Conservation (phyloP, 345 rosid species). For the Physaria fendleri region DNA sequence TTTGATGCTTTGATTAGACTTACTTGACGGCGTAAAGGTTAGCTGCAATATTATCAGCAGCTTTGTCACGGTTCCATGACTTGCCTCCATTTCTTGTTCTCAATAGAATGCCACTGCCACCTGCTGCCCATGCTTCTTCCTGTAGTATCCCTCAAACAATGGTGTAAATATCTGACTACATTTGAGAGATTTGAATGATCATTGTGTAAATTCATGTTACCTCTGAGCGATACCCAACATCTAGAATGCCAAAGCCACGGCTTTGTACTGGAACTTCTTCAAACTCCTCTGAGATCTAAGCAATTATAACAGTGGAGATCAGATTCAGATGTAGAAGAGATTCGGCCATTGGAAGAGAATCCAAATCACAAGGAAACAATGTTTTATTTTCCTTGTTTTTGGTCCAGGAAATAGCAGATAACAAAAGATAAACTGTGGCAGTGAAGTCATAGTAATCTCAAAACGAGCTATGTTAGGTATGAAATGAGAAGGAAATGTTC, state of each 20-base stretch:
- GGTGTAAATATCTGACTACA: not conserved
- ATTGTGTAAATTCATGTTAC: constrained; percentile 29
- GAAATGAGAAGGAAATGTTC: too few species aligned
- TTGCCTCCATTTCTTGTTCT: constrained; percentile 91
- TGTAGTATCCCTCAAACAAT: constrained; percentile 8
- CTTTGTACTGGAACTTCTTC: constrained; percentile 78
- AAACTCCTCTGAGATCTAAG: constrained; percentile 72
- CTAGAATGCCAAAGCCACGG: constrained; percentile 95
- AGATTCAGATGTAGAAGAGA: not conserved
- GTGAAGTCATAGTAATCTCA: too few species aligned
- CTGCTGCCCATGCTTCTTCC: constrained; percentile 99
- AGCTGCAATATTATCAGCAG: constrained; percentile 95
- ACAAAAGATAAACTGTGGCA: not conserved
- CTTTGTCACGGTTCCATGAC: constrained; percentile 91
- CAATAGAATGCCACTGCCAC: constrained; percentile 86
- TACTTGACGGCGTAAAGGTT: constrained; percentile 93
- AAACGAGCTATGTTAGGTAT: not conserved
- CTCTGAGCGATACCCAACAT: constrained; percentile 88
- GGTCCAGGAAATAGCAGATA: not conserved
- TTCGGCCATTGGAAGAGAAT: not conserved
- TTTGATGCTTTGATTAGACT: constrained; percentile 26
- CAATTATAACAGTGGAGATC: constrained; percentile 6
- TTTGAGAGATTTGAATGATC: not conserved
- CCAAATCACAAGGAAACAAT: not conserved
- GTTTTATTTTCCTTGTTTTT: not conserved